These are phyloP conservation scores for Zancudomyces culisetae DNA, from an alignment of 371 early-diverging fungal species.

Conservation along the genomic window DNA sequence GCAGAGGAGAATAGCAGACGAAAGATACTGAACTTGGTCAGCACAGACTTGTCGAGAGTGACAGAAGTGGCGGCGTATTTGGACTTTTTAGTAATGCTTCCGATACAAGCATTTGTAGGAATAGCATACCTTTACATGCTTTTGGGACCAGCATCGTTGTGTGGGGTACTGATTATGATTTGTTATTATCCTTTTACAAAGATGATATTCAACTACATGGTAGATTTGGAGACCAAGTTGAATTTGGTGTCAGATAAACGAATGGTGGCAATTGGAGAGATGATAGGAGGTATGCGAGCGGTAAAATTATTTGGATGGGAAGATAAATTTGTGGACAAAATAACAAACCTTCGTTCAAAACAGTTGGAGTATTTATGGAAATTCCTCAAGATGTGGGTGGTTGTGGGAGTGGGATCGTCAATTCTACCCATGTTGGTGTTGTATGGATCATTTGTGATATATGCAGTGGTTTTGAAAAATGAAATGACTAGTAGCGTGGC, in stretches of 20 bases:
- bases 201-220: conserved; percentile 28
- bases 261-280: conserved; percentile 36
- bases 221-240: conserved; percentile 31
- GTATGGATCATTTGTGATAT: conserved; percentile 38
- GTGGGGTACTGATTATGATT: conserved; percentile 37
- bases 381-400: conserved; percentile 31
- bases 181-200: conserved; percentile 41
- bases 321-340: conserved; percentile 29
- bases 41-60: conserved; percentile 59
- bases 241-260: conserved; percentile 34
- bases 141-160: conserved; percentile 41
- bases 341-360: conserved; percentile 15
- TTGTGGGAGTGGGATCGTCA: background rate
- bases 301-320: conserved; percentile 74
- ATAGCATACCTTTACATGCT: conserved; percentile 37
- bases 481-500: conserved; percentile 38
- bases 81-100: conserved; percentile 29
- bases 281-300: conserved; percentile 49
- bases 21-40: conserved; percentile 64
- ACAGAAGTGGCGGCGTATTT: conserved; percentile 34
- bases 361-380: conserved; percentile 24
- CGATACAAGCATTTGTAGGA: conserved; percentile 36
- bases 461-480: conserved; percentile 37
- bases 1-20: too few species aligned
- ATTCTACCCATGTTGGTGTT: conserved; percentile 33